Percentiles rank a stretch among this genome's conserved stretches.
phyloP scores from a whole-genome alignment of 345 rosid genomes.

The Gossypioides kirkii region DNA sequence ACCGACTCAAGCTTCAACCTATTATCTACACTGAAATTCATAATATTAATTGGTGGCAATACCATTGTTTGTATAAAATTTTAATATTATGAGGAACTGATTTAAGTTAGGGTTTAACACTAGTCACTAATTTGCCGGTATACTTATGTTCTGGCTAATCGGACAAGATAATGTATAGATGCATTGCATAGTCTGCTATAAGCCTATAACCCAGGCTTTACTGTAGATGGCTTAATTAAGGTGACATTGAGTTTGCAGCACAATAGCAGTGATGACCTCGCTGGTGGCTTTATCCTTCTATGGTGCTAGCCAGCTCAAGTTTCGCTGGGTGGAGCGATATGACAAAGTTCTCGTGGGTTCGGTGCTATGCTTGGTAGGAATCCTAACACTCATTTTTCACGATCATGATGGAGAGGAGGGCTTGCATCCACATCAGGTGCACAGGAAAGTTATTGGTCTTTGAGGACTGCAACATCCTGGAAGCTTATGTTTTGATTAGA shows the following conservation, averaged over 20 bases:
- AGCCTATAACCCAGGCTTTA: neutral
- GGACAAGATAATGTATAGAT: neutral
- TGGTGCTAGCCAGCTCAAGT: slow-evolving; percentile 95
- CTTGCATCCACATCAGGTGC: slow-evolving; percentile 37
- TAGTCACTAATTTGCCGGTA: neutral
- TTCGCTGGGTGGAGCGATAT: slow-evolving; percentile 93
- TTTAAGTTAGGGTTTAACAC: neutral
- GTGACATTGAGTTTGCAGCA: slow-evolving; percentile 47
- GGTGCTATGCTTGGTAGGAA: slow-evolving; percentile 87
- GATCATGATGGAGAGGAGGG: slow-evolving; percentile 47
- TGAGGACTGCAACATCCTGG: slow-evolving; percentile 20
- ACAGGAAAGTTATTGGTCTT: slow-evolving; percentile 59
- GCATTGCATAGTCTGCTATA: neutral
- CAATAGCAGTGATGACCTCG: slow-evolving; percentile 90
- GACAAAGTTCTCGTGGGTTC: slow-evolving; percentile 98
- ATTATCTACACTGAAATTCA: neutral
- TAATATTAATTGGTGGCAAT: neutral
- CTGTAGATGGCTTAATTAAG: slow-evolving; percentile 3
- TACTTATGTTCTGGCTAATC: neutral
- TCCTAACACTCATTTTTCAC: slow-evolving; percentile 83
- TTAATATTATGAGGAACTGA: neutral
- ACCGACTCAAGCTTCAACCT: neutral
- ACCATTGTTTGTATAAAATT: neutral
- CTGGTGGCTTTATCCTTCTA: slow-evolving; percentile 94
- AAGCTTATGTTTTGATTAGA: neutral